Base-by-base conservation (phyloP, 2,329 filamentous ascomycete species). In the Aspergillus texensis region DNA sequence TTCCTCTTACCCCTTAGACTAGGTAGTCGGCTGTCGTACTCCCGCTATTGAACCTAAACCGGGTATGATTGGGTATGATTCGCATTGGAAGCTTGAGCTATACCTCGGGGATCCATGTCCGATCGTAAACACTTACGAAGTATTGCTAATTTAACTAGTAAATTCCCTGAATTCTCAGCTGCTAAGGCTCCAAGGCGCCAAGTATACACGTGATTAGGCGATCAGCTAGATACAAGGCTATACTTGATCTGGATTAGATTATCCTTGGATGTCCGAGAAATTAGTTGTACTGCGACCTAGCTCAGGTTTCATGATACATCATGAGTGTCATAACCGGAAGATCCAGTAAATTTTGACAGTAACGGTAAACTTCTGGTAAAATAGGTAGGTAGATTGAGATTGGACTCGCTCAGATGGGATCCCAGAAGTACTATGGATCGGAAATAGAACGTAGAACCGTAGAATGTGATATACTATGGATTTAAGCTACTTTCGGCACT, bases 21-120 rank as follows among this genome's bases (percentile, higher is more conserved):
- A 24, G 12, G 24, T 19, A 5, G 28, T 28, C 14, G n/a, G 21
- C 21, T 26, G 50, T 19, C 50, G 3, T 24, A 19, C 21, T 36
- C 14, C 52, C 52, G 24, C 52, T 39, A 55, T 55, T 55, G 52
- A 55, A 55, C 52, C 52, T 39, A 55, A 55, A 55, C 34, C 21
- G 14, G n/a, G 32, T 55, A 55, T n/a, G 28, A n/a, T 53, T 16
- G n/a, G 12, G 30, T 11, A 21, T 36, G 24, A 24, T 32, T 30
- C 19, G n/a, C 52, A 11, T n/a, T 6, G n/a, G 52, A 54, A 21
- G 8, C 39, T 19, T 8, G 16, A n/a, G 39, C 6, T n/a, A 41
- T 41, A 41, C 19, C 39, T 36, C 14, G 14, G 16, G 34, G 39
- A 41, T 41, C 39, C 39, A 41, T 41, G 39, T 41, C 39, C 16